Base-by-base conservation (phyloP, 1,284 basidiomycete genomes). In the Moniliella sp. region DNA sequence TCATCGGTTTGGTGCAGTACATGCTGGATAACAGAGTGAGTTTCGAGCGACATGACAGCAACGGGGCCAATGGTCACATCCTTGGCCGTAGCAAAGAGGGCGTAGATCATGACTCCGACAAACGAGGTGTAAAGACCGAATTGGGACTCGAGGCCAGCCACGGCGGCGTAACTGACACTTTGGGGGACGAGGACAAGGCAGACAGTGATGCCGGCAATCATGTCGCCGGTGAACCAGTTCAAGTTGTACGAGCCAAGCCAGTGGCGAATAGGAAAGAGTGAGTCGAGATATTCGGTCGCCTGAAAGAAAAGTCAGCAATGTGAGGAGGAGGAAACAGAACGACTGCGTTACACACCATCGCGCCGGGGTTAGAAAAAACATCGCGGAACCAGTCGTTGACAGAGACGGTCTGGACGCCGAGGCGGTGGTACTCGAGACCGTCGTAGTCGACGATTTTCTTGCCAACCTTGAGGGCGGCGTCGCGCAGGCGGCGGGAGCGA, bases 71-170 rank as follows among this genome's bases (percentile, higher is more conserved):
- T 57, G 35, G 56, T 57, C 27, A 59, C 56, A 32, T 59, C 56
- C 43, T 59, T 59, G 31, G 54, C 55, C 12, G 56, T 59, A 29
- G 56, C 56, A 18, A 59, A 59, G 34, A 59, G 40, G 31, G 50
- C 54, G 61, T 83, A 82, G 42, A 75, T 66, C 42, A 78, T 63
- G 12, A 78, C 76, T 13, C 81, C 86, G 48, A 91, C 73, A 57
- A 94, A 94, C 2, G 83, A 84, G 3, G 83, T 86, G 62, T 94
- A 94, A 5, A 94, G 69, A 45, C 91, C 91, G 56, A 82, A 94
- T 63, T 97, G 70, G 2, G 78, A 65, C 1, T 73, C 67, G 8
- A 97, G 72, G 0, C 74, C 75, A 1, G 88, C 88, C 42, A 97
- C 71, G 70, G 82, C 64, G 40, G 61, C 63, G 45, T 71, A 71